A percentile compares a stretch with the other conserved stretches of the same genome.
Conservation (phyloP, 495 filamentous ascomycete species). For the Neurospora tetrasperma region DNA sequence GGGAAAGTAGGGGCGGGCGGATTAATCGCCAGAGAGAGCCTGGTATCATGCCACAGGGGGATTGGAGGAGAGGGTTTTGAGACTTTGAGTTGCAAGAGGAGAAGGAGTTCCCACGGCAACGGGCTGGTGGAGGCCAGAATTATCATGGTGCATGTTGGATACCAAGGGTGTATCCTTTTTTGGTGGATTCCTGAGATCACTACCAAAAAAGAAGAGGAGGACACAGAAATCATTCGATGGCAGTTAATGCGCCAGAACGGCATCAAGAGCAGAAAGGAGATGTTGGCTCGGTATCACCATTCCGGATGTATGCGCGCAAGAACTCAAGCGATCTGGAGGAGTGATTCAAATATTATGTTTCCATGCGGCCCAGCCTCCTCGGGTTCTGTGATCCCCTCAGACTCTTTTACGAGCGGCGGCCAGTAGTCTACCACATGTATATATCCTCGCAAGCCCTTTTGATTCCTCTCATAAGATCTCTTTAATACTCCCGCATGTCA, state of each 20-base stretch:
- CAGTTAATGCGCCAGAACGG: background rate
- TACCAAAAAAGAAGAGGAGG: too few species aligned
- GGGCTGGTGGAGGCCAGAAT: background rate
- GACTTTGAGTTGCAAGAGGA: background rate
- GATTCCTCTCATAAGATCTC: background rate
- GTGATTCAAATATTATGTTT: background rate
- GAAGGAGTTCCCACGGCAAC: background rate
- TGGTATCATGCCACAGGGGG: conserved; percentile 36
- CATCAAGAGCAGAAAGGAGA: background rate
- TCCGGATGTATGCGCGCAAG: background rate
- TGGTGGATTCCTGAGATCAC: background rate
- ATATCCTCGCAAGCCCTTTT: background rate
- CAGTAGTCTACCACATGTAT: conserved; percentile 19
- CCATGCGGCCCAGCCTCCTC: background rate
- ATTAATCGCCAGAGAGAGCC: background rate
- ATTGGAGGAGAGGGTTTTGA: conserved; percentile 44
- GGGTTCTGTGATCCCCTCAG: background rate
- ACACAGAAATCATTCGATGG: too few species aligned
- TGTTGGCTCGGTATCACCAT: background rate
- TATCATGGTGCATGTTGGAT: background rate
- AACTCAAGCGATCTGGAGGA: background rate
- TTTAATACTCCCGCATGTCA: conserved; percentile 62
- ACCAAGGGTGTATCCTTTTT: background rate
- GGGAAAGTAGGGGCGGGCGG: conserved; percentile 16
- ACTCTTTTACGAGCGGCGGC: background rate